phyloP scores from a whole-genome alignment of 2,329 filamentous ascomycete genomes.

The Penicillium frequentans region DNA sequence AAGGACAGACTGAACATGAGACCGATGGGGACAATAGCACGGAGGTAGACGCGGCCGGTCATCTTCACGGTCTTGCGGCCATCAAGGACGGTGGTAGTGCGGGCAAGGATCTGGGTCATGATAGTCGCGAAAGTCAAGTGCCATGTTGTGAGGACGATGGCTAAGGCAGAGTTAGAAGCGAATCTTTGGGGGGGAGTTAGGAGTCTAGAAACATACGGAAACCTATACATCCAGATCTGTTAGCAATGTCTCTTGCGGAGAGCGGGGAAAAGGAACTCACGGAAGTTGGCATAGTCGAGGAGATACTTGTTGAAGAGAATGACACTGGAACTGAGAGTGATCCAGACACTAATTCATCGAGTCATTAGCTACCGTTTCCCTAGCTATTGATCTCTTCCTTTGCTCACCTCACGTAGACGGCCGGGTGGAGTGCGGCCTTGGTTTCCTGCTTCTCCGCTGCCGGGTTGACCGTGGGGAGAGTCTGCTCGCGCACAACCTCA shows the following conservation, averaged over 20 bases:
- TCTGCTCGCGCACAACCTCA: constrained; percentile 55
- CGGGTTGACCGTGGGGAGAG: constrained; percentile 80
- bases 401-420: constrained; percentile 74
- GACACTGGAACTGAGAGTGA: constrained; percentile 85
- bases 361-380: not conserved
- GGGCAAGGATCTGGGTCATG: constrained; percentile 90
- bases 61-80: constrained; percentile 96
- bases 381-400: too few relatives aligned
- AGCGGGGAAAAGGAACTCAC: constrained; percentile 32
- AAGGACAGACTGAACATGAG: constrained; percentile 93
- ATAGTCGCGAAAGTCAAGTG: constrained; percentile 89
- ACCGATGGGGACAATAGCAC: constrained; percentile 91
- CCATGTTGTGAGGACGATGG: constrained; percentile 82
- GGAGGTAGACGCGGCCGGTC: constrained; percentile 88
- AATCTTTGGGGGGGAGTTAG: constrained; percentile 16
- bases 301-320: constrained; percentile 99
- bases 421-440: constrained; percentile 69
- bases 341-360: constrained; percentile 72
- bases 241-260: constrained; percentile 26
- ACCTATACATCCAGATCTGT: constrained; percentile 26
- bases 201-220: constrained; percentile 23
- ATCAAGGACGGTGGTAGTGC: constrained; percentile 86
- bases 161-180: constrained; percentile 33
- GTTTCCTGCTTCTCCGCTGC: constrained; percentile 69
- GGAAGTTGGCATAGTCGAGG: constrained; percentile 67